Evolutionary conservation across 306 rosid species (phyloP).

Genomic region (Fragaria ananassa): DNA sequence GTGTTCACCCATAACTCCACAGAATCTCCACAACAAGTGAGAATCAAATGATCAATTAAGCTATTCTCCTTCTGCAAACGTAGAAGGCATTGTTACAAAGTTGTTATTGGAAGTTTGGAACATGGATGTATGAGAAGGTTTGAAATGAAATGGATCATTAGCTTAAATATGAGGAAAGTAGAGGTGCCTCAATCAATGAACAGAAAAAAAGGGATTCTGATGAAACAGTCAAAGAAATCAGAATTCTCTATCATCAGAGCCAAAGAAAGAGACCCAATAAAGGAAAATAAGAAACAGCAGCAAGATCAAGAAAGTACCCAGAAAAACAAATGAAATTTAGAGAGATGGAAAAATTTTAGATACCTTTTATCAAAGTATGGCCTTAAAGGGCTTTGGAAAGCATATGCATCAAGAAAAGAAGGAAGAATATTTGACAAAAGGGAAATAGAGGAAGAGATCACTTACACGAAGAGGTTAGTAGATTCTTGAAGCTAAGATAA

Average conservation of each 20-base stretch:
- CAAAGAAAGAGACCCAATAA: conserved; percentile 21
- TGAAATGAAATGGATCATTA: neutral
- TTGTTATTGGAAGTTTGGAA: neutral
- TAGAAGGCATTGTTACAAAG: neutral
- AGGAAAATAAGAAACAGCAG: conserved; percentile 25
- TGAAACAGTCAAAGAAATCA: conserved; percentile 7
- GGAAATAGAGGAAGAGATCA: conserved; percentile 37
- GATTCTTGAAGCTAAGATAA: conserved; percentile 64
- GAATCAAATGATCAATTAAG: conserved; percentile 20
- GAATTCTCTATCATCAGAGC: conserved; percentile 21
- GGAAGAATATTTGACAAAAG: conserved; percentile 19
- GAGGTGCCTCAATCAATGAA: neutral
- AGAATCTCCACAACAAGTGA: conserved; percentile 20
- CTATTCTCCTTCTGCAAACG: conserved; percentile 31
- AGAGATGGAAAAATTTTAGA: conserved; percentile 30
- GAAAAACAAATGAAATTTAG: conserved; percentile 15
- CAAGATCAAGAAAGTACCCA: conserved; percentile 33
- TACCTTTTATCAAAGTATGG: conserved; percentile 33
- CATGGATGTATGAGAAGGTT: neutral
- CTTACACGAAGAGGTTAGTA: conserved; percentile 64
- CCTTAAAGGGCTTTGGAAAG: conserved; percentile 22
- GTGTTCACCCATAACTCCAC: conserved; percentile 78
- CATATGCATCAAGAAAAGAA: conserved; percentile 15
- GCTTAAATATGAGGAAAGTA: neutral
- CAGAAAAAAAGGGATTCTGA: neutral